Base-by-base conservation (phyloP, 228 moss, liverwort and hornwort species). In the Sphagnum magellanicum region DNA sequence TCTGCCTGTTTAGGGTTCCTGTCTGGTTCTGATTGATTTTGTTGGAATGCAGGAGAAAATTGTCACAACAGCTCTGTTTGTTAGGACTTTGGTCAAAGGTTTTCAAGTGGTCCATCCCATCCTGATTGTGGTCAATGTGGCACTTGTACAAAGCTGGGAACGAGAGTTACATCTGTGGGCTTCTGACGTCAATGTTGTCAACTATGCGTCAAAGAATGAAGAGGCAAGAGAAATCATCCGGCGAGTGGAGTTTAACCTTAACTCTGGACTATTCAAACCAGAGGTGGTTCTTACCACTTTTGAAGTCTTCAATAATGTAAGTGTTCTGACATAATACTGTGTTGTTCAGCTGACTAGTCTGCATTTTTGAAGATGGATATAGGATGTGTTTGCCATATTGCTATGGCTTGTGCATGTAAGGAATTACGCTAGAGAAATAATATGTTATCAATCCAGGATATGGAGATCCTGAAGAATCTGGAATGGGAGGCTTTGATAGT, bases 1-100 rank as follows among this genome's bases (percentile, higher is more conserved):
- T 32, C 32, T 32, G 32, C 32, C 32, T 32, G 32, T 32, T 32
- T 32, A 32, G 32, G 32, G 32, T 32, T 32, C 32, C 32, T 32
- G 32, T 32, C 32, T 32, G 32, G 32, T 32, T 32, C 32, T 32
- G 32, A 32, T 16, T 5, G 9, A 46, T 66, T 59, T 52, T 46
- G 16, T 59, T 73, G 63, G 68, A 32, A 16, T 84, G 76, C 91
- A 97, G 97, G 97, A 93, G 73, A 91, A 89, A 68, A 81, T 88
- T 68, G 82, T 83, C 68, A 85, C 82, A 64, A 85, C 85, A 14
- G 80, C 87, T 48, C 73, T 83, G 66, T 93, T 97, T 73, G 77
- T 97, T 59, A 79, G 93, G 61, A 88, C 91, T 66, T 67, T 97
- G 76, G 84, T 90, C 71, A 88, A 91, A 81, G 84, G 85, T 52